phyloP scores from a whole-genome alignment of 2,329 filamentous ascomycete species.

The Monosporascus sp. region DNA sequence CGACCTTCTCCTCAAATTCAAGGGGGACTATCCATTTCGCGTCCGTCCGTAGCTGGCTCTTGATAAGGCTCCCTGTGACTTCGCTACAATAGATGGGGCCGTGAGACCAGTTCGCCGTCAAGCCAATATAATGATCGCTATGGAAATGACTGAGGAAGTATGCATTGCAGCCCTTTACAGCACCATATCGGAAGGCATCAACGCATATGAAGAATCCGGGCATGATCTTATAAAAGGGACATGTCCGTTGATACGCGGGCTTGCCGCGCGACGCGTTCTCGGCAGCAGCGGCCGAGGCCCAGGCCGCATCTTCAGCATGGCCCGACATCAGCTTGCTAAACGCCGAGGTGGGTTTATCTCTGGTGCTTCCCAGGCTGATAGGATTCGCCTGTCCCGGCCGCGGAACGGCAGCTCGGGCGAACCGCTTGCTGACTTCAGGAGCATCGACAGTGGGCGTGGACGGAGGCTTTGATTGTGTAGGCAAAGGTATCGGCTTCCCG shows the following conservation, averaged over 20 bases:
- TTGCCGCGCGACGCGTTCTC: conserved; percentile 77
- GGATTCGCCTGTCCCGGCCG: conserved; percentile 79
- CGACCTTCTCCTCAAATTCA: conserved; percentile 74
- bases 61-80: conserved; percentile 84
- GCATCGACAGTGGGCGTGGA: conserved; percentile 28
- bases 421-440: conserved; percentile 48
- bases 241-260: conserved; percentile 81
- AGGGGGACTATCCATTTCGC: conserved; percentile 79
- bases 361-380: conserved; percentile 48
- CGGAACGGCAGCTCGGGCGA: conserved; percentile 63
- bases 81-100: conserved; percentile 95
- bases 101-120: conserved; percentile 84
- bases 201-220: conserved; percentile 90
- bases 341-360: conserved; percentile 54
- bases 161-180: conserved; percentile 83
- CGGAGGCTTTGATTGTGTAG: conserved; percentile 18
- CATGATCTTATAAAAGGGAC: conserved; percentile 98
- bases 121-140: conserved; percentile 91
- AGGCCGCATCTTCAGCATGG: conserved; percentile 85
- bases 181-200: conserved; percentile 92
- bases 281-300: conserved; percentile 77
- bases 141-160: conserved; percentile 99
- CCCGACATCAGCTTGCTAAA: conserved; percentile 92
- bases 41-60: conserved; percentile 79
- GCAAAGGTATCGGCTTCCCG: conserved; percentile 63